Evolutionary conservation across 306 rosid species (phyloP), one percentile per base, ranked within the genome.

Genomic region (Benincasa hispida): DNA sequence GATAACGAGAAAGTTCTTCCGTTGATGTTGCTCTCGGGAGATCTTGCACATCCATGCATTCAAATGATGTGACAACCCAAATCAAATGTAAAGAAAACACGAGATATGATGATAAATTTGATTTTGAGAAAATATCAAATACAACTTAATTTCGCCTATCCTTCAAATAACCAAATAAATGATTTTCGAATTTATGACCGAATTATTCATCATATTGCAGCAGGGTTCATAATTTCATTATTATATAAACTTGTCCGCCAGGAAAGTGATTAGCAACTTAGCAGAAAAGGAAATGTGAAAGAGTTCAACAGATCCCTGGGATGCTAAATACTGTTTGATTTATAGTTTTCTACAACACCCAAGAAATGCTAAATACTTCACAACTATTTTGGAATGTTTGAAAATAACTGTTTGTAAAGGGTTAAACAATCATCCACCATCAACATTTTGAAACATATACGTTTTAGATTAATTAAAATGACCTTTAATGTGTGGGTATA

Each of bases 1-100:
- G 82, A 89, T 92, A 92, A 35, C 85, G 91, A 77, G 87, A 90
- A 79, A 95, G 88, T 83, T 88, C 99, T 66, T 92, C 99, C 0
- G 93, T 86, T 27, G 98, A 86, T 63, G 81, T 92, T 70, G 97
- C 90, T 60, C 92, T 96, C 28, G 87, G 80, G 80, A 87, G 88
- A 84, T 92, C 99, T 98, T 95, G 88, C 82, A 53, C 82, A 54
- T 57, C 6, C 32, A 19, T 41, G 50, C 77, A 51, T 48, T 72
- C 59, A 48, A 45, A 72, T 17, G n/a, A 72, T 72, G 60, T n/a
- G 11, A 72, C 60, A 72, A 5, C 14, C 66, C 27, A 39, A n/a
- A 69, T 61, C 63, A 79, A 77, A 72, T 60, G 53, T 37, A 72
- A 80, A 19, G 9, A 50, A 75, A 10, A 56, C 35, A 37, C n/a